Percentiles rank a stretch among this genome's conserved stretches.
phyloP scores from a whole-genome alignment of 108 stramenopile species.

The Asterionellopsis glacialis region DNA sequence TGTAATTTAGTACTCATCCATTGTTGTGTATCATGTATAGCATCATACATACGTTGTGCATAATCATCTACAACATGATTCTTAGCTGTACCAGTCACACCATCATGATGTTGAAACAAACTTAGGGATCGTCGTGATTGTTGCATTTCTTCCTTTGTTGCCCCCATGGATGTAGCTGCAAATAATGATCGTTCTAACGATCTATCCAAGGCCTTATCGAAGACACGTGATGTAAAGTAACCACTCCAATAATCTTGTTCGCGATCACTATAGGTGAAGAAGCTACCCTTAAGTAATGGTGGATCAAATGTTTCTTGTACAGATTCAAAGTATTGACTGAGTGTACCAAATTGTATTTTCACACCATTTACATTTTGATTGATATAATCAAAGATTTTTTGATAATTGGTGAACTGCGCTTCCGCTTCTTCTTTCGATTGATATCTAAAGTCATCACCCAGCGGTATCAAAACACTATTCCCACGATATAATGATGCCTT shows the following conservation, averaged over 20 bases:
- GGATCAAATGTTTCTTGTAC: constrained; percentile 37
- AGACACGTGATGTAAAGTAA: constrained; percentile 56
- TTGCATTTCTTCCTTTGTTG: constrained; percentile 35
- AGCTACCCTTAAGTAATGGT: constrained; percentile 49
- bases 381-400: constrained; percentile 48
- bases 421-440: constrained; percentile 35
- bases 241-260: constrained; percentile 67
- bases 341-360: constrained; percentile 49
- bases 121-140: constrained; percentile 35
- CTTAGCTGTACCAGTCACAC: constrained; percentile 59
- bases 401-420: constrained; percentile 43
- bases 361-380: constrained; percentile 45
- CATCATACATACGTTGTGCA: constrained; percentile 35
- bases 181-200: constrained; percentile 48
- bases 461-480: constrained; percentile 43
- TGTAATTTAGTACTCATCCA: constrained; percentile 29
- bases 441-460: constrained; percentile 66
- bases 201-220: constrained; percentile 63
- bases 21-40: constrained; percentile 27
- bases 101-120: constrained; percentile 69
- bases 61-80: constrained; percentile 51
- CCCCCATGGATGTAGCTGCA: constrained; percentile 38
- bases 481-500: constrained; percentile 51
- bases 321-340: constrained; percentile 49
- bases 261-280: constrained; percentile 60